These are phyloP conservation scores for Neophaeococcomyces aloes DNA, from an alignment of 2,329 filamentous ascomycete species.

Conservation along the genomic window DNA sequence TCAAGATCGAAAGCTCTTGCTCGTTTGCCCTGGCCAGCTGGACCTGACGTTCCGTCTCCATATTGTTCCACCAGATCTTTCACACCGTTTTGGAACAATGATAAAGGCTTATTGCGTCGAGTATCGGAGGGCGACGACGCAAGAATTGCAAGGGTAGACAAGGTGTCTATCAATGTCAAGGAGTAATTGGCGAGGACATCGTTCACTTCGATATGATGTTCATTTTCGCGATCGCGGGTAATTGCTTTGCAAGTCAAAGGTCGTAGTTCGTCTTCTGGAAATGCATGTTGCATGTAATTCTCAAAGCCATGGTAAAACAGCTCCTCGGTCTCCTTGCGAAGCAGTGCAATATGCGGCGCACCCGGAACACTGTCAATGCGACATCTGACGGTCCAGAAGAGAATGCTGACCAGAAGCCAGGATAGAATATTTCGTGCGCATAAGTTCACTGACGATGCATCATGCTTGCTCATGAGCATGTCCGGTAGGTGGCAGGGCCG, in stretches of 20 bases:
- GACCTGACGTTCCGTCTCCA: constrained; percentile 66
- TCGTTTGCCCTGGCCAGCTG: constrained; percentile 58
- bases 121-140: constrained; percentile 55
- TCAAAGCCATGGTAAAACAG: constrained; percentile 97
- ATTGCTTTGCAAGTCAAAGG: constrained; percentile 76
- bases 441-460: constrained; percentile 5
- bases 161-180: constrained; percentile 84
- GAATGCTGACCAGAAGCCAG: neutral
- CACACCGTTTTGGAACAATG: constrained; percentile 71
- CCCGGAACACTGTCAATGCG: constrained; percentile 2
- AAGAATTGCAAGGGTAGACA: constrained; percentile 87
- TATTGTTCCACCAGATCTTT: constrained; percentile 68
- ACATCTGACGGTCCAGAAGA: neutral
- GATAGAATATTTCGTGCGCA: neutral
- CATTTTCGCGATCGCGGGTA: constrained; percentile 70
- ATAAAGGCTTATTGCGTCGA: constrained; percentile 51
- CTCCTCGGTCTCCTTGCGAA: constrained; percentile 41
- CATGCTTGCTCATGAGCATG: constrained; percentile 9
- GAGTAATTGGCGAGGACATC: constrained; percentile 97
- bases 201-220: constrained; percentile 74
- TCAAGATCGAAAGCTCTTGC: constrained; percentile 83
- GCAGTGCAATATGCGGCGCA: constrained; percentile 2
- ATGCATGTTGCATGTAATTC: constrained; percentile 88
- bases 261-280: constrained; percentile 89
- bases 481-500: neutral